Evolutionary conservation across 2,329 filamentous ascomycete species (phyloP).

Genomic region (Pseudocercospora vitis): DNA sequence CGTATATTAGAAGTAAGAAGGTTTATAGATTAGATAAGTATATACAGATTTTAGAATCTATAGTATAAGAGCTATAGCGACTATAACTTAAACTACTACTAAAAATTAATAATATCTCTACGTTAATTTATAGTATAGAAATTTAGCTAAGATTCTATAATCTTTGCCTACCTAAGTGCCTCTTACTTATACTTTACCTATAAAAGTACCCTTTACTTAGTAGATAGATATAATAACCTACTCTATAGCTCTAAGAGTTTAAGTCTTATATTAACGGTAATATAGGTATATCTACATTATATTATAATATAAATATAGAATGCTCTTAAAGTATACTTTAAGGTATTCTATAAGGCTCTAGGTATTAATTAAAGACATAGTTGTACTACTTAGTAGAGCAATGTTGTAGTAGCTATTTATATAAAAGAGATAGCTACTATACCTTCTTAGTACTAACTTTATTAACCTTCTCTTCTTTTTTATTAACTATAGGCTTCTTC

Average conservation of each 20-base stretch:
- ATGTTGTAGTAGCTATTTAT: not conserved
- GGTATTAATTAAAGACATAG: not conserved
- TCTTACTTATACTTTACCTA: not conserved
- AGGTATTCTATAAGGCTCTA: not conserved
- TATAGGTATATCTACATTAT: not conserved
- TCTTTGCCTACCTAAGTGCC: not conserved
- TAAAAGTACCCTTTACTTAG: not conserved
- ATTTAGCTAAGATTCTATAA: not conserved
- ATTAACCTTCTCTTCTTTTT: not conserved
- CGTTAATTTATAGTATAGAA: slow-evolving; percentile 1
- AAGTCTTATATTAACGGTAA: not conserved
- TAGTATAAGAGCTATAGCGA: not conserved
- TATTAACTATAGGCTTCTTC: not conserved
- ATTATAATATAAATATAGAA: not conserved
- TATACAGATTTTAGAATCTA: not conserved
- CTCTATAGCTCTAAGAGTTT: not conserved
- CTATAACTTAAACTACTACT: not conserved
- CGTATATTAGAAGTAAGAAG: not conserved
- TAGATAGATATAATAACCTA: not conserved
- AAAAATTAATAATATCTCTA: not conserved
- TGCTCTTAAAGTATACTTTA: not conserved
- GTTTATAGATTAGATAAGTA: not conserved
- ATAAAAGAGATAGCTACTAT: not conserved
- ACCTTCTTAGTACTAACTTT: not conserved
- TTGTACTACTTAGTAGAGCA: not conserved